Evolutionary conservation across 768 basidiomycete species (phyloP), one percentile per base, ranked within the genome.

Genomic region (Lactarius akahatsu): DNA sequence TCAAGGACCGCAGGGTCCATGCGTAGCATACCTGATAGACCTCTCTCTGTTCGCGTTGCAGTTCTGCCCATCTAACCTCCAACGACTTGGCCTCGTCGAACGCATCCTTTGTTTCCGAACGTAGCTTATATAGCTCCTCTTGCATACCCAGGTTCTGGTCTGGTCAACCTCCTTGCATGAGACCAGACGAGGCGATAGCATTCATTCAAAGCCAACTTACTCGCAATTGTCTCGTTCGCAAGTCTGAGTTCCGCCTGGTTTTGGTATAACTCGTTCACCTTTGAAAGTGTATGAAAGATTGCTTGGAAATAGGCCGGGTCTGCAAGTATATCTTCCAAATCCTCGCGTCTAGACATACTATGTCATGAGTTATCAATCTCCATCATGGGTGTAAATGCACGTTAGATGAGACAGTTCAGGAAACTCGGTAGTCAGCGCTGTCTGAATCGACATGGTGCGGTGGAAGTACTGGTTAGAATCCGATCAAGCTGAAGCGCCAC

Each of bases 231-330:
- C 71, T 94, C 90, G 71, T 98, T 97, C 43, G 93, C 92, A 75
- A 82, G 79, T 8, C 91, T 90, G 1, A 96, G 82, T 69, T 90
- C 89, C 13, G 89, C 80, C 71, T 95, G 91, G 0, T 86, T 84
- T 67, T 86, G 83, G 69, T 94, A 89, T 65, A 94, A 79, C 18
- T 82, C 81, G 72, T 89, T 89, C 47, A 96, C 92, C 32, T 81
- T 80, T 2, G 86, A 79, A 11, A 96, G 77, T 1, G 91, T 86
- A 76, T 95, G 90, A 69, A 98, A 89, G 68, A 91, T 80, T 9
- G 95, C 91, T 74, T 96, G 90, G 70, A 96, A 95, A 75, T 95
- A 95, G 18, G 79, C 78, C 0, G 88, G 89, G 74, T 97, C 92
- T 16, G 83, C 81, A 26, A 97, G 78, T 5, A 97, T 79, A 73